Conservation (phyloP, 495 filamentous ascomycete genomes). For the Penicillium verhagenii region DNA sequence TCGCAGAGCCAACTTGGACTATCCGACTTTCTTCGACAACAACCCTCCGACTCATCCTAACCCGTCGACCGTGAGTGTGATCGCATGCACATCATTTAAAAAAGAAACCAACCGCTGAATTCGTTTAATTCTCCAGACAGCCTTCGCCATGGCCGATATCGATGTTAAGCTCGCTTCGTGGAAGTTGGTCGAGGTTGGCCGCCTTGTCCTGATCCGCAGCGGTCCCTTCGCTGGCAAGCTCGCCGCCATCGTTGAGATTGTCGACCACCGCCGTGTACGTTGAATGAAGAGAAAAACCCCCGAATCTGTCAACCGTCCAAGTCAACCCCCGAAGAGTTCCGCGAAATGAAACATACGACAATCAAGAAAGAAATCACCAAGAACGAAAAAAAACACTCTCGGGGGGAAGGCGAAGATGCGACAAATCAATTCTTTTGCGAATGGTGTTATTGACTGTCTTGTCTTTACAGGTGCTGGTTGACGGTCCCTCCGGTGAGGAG, state of each 20-base stretch:
- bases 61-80: slow-evolving; percentile 49
- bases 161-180: slow-evolving; percentile 73
- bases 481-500: slow-evolving; percentile 80
- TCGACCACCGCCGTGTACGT: slow-evolving; percentile 98
- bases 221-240: slow-evolving; percentile 80
- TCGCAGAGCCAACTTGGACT: slow-evolving; percentile 44
- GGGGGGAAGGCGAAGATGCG: slow-evolving; percentile 4
- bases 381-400: slow-evolving; percentile 6
- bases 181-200: slow-evolving; percentile 96
- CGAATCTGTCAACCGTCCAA: slow-evolving; percentile 38
- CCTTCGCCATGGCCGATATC: slow-evolving; percentile 62
- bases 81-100: slow-evolving; percentile 11
- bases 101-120: slow-evolving; percentile 23
- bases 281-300: background rate
- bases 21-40: slow-evolving; percentile 49
- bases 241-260: slow-evolving; percentile 95
- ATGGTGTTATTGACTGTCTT: slow-evolving; percentile 35
- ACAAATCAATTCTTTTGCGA: background rate
- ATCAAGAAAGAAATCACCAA: slow-evolving; percentile 2
- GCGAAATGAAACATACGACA: background rate
- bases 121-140: slow-evolving; percentile 22
- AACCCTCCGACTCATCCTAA: slow-evolving; percentile 40
- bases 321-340: slow-evolving; percentile 7
- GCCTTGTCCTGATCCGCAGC: slow-evolving; percentile 79
- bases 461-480: slow-evolving; percentile 76